Percentiles rank a stretch among this genome's conserved stretches.
Conservation (phyloP, 306 rosid species). For the Malus fusca region DNA sequence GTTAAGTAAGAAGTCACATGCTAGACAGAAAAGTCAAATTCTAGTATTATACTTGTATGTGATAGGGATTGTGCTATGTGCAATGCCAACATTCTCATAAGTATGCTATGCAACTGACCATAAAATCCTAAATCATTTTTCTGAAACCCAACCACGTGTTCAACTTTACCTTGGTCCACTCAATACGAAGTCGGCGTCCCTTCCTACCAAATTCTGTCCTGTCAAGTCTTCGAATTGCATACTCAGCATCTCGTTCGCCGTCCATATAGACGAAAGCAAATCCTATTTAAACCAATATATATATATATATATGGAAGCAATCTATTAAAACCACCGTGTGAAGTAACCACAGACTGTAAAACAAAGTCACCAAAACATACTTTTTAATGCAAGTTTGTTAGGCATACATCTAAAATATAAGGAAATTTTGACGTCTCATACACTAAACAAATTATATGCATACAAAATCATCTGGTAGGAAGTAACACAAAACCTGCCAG, state of each 20-base stretch:
- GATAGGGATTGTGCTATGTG: background rate
- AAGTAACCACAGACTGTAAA: slow-evolving; percentile 18
- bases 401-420: slow-evolving; percentile 11
- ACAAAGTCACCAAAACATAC: background rate
- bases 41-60: background rate
- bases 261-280: slow-evolving; percentile 87
- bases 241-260: slow-evolving; percentile 77
- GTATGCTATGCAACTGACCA: background rate
- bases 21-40: background rate
- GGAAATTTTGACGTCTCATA: slow-evolving; percentile 21
- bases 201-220: slow-evolving; percentile 83
- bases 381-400: slow-evolving; percentile 2
- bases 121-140: background rate
- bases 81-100: background rate
- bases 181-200: slow-evolving; percentile 73
- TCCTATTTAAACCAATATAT: slow-evolving; percentile 42
- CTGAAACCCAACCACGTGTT: background rate
- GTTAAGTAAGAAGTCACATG: background rate
- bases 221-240: slow-evolving; percentile 82
- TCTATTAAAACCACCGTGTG: slow-evolving; percentile 27
- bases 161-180: slow-evolving; percentile 65
- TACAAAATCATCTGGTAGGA: slow-evolving; percentile 35
- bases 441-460: slow-evolving; percentile 20
- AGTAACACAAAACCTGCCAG: slow-evolving; percentile 82
- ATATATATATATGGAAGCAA: slow-evolving; percentile 57